Percentiles rank a stretch among this genome's conserved stretches.
These are phyloP conservation scores for Cyclotella choctawhatcheeana DNA, from an alignment of 108 stramenopile species.

Conservation along the genomic window DNA sequence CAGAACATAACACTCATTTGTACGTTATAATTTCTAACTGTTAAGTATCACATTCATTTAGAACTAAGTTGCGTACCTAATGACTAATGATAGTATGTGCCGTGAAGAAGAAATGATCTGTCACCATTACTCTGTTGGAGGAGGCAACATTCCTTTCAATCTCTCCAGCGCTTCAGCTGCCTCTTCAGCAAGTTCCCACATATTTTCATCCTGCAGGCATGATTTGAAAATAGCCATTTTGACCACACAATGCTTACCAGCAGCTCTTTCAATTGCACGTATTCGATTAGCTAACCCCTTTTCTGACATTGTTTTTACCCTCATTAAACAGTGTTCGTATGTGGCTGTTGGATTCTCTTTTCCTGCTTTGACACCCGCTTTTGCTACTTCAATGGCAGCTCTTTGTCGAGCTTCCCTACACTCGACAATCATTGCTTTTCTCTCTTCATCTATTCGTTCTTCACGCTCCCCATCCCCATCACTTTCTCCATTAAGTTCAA, in stretches of 20 bases:
- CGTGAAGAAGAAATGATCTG: too few species aligned
- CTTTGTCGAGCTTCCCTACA: conserved; percentile 72
- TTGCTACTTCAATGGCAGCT: conserved; percentile 59
- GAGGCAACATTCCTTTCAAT: conserved; percentile 75
- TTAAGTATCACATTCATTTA: too few species aligned
- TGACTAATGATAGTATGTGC: too few species aligned
- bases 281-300: conserved; percentile 71
- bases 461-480: conserved; percentile 17
- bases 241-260: conserved; percentile 87
- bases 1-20: too few species aligned
- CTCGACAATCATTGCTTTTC: conserved; percentile 58
- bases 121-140: conserved; percentile 54
- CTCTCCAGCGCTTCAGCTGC: conserved; percentile 84
- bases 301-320: conserved; percentile 82
- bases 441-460: conserved; percentile 40
- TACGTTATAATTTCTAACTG: not conserved
- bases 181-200: conserved; percentile 78
- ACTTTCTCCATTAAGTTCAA: not conserved
- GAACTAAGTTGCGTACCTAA: too few species aligned
- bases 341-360: conserved; percentile 85
- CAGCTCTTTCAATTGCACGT: conserved; percentile 86
- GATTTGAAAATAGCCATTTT: conserved; percentile 92
- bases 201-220: conserved; percentile 83
- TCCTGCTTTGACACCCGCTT: conserved; percentile 50
- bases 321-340: conserved; percentile 89